These are phyloP conservation scores for Termitomyces sp. DNA, from an alignment of 768 basidiomycete species.

Conservation along the genomic window DNA sequence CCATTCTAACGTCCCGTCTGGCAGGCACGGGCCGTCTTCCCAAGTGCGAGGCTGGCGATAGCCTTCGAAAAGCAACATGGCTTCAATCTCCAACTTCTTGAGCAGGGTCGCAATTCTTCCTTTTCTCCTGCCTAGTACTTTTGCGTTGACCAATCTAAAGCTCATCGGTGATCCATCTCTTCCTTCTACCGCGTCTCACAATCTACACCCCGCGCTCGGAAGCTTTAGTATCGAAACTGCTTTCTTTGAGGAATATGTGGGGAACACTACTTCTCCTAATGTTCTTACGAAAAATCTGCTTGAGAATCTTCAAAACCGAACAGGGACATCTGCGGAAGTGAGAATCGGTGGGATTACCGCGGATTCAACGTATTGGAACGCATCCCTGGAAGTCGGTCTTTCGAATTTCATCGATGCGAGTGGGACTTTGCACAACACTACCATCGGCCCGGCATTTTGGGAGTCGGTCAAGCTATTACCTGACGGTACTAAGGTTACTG, in stretches of 20 bases:
- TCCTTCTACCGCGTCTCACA: slow-evolving; percentile 37
- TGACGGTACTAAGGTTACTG: slow-evolving; percentile 39
- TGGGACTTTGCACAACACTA: slow-evolving; percentile 43
- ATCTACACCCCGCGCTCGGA: slow-evolving; percentile 38
- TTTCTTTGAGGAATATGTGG: slow-evolving; percentile 46
- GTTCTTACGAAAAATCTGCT: slow-evolving; percentile 37
- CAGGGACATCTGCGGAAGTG: slow-evolving; percentile 40
- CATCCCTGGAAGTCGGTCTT: slow-evolving; percentile 31
- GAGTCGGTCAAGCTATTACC: slow-evolving; percentile 40
- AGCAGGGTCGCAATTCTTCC: not conserved
- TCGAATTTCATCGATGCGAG: slow-evolving; percentile 40
- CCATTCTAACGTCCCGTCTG: not conserved
- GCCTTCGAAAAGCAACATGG: not conserved
- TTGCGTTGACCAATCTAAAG: slow-evolving; percentile 19
- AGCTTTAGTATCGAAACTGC: slow-evolving; percentile 55
- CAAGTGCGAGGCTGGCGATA: not conserved
- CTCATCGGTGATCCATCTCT: slow-evolving; percentile 37
- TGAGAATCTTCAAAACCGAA: slow-evolving; percentile 38
- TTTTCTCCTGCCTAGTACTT: slow-evolving; percentile 1
- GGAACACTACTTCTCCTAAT: slow-evolving; percentile 40
- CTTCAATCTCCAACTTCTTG: not conserved
- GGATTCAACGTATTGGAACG: slow-evolving; percentile 46
- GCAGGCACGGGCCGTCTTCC: slow-evolving; percentile 1
- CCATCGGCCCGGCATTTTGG: slow-evolving; percentile 48
- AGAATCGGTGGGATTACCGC: slow-evolving; percentile 53